Base-by-base conservation (phyloP, 768 basidiomycete species). In the Leccinum boreale region DNA sequence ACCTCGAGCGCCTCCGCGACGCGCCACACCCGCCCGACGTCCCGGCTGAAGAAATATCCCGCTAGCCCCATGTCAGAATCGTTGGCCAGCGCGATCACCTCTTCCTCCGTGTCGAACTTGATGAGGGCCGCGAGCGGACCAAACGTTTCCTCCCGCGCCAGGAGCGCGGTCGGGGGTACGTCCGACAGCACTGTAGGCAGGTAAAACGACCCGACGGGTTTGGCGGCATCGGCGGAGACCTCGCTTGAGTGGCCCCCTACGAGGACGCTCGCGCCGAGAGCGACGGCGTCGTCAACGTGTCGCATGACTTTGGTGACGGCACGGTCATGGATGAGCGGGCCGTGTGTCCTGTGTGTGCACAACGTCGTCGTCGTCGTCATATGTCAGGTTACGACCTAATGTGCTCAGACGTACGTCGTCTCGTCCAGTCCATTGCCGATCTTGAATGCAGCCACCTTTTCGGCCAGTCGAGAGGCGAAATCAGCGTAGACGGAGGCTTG, bases 1-100 rank as follows among this genome's bases (percentile, higher is more conserved):
- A 95, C 93, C 73, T 99, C 93, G 28, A 98, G 78, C 62, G 81
- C 88, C 77, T 97, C 97, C 15, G 95, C 93, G 17, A 99, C 94
- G 44, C 96, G 83, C 91, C 92, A 98, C 45, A 92, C 87, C 39
- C 95, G 77, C 3, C 92, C 90, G 5, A 97, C 79, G 69, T 98
- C 96, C 39, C 84, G 74, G 35, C 85, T 83, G 79, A 86, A 99
- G 79, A 98, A 95, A 75, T 98, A 97, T 5, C 94, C 95, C 19
- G 96, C 94, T 23, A 99, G 79, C 0, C 97, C 97, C 26, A 90
- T 84, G 19, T 90, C 84, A 1, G 86, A 80, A 64, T 83, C 76
- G 73, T 99, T 98, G 31, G 96, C 96, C 52, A 93, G 73, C 63
- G 80, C 78, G 56, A 98, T 79, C 1, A 94, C 94, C 71, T 98